These are phyloP conservation scores for Euclidium syriacum DNA, from an alignment of 345 rosid genomes.

Conservation along the genomic window DNA sequence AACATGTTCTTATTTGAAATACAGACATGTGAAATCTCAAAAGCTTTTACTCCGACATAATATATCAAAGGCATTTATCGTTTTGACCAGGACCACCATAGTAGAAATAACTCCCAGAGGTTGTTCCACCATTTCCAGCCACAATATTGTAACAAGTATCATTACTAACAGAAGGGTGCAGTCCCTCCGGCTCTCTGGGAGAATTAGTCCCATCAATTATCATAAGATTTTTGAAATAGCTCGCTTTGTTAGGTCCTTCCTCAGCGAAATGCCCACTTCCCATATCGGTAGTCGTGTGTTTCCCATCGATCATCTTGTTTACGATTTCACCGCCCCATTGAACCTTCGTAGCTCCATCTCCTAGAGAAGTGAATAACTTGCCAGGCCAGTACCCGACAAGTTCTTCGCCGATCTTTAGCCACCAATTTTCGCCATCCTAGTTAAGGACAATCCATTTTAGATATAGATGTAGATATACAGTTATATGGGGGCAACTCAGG, in stretches of 20 bases:
- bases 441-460: too few species aligned
- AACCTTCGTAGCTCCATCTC: slow-evolving; percentile 42
- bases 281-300: slow-evolving; percentile 53
- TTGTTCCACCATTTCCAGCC: slow-evolving; percentile 33
- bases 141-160: slow-evolving; percentile 44
- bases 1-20: not conserved
- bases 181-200: slow-evolving; percentile 40
- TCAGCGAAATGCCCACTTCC: slow-evolving; percentile 51
- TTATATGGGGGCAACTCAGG: too few species aligned
- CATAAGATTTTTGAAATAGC: slow-evolving; percentile 42
- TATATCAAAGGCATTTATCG: not conserved
- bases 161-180: slow-evolving; percentile 37
- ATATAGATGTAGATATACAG: too few species aligned
- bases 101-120: slow-evolving; percentile 44
- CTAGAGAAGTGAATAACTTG: slow-evolving; percentile 37
- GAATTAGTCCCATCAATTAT: slow-evolving; percentile 37
- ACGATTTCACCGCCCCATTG: slow-evolving; percentile 63
- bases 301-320: slow-evolving; percentile 41
- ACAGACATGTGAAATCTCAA: too few species aligned
- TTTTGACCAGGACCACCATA: slow-evolving; percentile 49
- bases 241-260: slow-evolving; percentile 46
- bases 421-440: too few species aligned
- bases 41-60: too few species aligned
- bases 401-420: slow-evolving; percentile 47
- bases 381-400: slow-evolving; percentile 56